phyloP scores from a whole-genome alignment of 257 asterid genomes.

The Ilex aquifolium region DNA sequence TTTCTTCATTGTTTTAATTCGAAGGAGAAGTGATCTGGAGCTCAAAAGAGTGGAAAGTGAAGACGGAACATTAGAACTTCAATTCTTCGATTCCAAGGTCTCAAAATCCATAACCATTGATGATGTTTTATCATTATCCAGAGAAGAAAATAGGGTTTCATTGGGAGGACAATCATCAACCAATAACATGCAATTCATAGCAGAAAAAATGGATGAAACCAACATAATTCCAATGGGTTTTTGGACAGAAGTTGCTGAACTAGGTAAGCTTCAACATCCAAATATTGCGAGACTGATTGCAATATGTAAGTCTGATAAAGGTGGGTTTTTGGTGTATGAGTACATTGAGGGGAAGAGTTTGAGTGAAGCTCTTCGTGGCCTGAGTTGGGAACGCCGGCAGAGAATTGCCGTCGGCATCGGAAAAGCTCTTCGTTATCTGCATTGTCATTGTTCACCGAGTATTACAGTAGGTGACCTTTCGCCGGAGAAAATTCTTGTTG shows the following conservation, averaged over 20 bases:
- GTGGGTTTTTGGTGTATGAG: conserved; percentile 51
- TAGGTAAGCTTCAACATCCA: conserved; percentile 46
- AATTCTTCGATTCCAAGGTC: conserved; percentile 34
- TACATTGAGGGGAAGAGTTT: conserved; percentile 51
- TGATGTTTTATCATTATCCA: conserved; percentile 42
- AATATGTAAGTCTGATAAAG: conserved; percentile 59
- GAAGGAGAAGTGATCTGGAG: conserved; percentile 16
- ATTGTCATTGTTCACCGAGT: conserved; percentile 38
- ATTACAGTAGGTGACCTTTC: conserved; percentile 44
- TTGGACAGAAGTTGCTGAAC: conserved; percentile 31
- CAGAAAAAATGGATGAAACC: conserved; percentile 20
- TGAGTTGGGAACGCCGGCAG: conserved; percentile 51
- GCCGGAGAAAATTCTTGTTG: conserved; percentile 37
- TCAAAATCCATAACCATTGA: conserved; percentile 29
- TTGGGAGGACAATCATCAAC: conserved; percentile 34
- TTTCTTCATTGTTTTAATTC: conserved; percentile 12
- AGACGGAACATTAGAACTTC: conserved; percentile 59
- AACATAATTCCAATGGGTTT: conserved; percentile 15
- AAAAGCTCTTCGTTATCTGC: conserved; percentile 57
- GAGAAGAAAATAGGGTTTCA: conserved; percentile 42
- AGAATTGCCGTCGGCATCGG: conserved; percentile 57
- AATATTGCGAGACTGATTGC: conserved; percentile 52
- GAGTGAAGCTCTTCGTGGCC: conserved; percentile 32
- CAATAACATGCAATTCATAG: conserved; percentile 27
- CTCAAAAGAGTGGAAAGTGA: conserved; percentile 37